Base-by-base conservation (phyloP, 768 basidiomycete species). In the Tylopilus plumbeoviolaceoides region DNA sequence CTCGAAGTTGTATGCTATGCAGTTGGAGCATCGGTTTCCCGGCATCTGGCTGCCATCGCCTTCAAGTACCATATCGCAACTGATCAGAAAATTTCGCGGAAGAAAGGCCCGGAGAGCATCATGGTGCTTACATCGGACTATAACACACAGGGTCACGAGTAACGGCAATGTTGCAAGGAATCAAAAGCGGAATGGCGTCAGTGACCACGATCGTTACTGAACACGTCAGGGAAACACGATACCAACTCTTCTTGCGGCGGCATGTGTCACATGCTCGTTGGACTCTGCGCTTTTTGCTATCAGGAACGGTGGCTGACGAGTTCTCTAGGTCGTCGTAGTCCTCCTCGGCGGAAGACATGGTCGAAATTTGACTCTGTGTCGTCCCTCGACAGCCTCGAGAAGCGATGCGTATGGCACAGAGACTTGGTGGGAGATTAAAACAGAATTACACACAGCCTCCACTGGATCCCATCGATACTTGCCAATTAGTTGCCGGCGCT, bases 181-280 rank as follows among this genome's bases (percentile, higher is more conserved):
- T 14, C 1, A 17, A 4, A 15, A 38, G 7, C 35, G 15, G 10
- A 4, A 40, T 41, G 27, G 27, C 46, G 7, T 51, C 11, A 57
- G 58, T n/a, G 33, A 58, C 42, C 42, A 20, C 20, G 5, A 27
- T n/a, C 15, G 7, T 2, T 18, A 33, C 21, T 14, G n/a, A 36
- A 21, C 9, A 17, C 39, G 20, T 23, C 40, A 21, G 20, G 39
- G 44, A 15, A 33, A 33, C 33, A 5, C 33, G 28, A 15, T 33
- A 69, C 80, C 56, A 53, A 85, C 89, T 84, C 72, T 94, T 94
- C 76, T 91, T 92, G 52, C 88, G 75, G 35, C 91, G 75, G 64
- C 91, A 93, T 0, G 84, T 78, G 62, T 92, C 90, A 63, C 91
- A 93, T 7, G 89, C 89, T 27, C 89, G 72, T 68, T 89, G 86